Conservation (phyloP, 2,329 filamentous ascomycete genomes). For the Leptographium wingfieldii region DNA sequence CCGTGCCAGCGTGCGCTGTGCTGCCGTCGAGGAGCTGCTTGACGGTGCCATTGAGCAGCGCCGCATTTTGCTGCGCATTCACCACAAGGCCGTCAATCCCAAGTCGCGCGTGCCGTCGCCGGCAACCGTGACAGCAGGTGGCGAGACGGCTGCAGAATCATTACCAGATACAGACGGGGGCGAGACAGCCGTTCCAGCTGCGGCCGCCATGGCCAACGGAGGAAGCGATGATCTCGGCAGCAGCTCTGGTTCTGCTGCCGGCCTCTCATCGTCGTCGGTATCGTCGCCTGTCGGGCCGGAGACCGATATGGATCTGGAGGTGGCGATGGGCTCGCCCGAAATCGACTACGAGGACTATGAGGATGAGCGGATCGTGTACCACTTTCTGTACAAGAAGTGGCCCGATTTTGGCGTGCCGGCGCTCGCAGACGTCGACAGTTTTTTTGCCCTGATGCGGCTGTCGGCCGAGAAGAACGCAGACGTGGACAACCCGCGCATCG, state of each 20-base stretch:
- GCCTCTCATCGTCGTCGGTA: neutral
- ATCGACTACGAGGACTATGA: constrained; percentile 18
- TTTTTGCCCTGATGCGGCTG: constrained; percentile 57
- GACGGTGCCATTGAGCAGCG: constrained; percentile 58
- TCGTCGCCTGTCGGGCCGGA: neutral
- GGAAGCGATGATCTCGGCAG: neutral
- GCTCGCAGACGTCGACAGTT: constrained; percentile 51
- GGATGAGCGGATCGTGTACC: constrained; percentile 58
- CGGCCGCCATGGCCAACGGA: too few species aligned
- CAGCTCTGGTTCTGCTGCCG: neutral
- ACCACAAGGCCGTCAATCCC: constrained; percentile 5
- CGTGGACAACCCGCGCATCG: constrained; percentile 59
- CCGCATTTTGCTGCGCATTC: constrained; percentile 49
- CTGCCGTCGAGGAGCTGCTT: constrained; percentile 42
- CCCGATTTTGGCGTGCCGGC: constrained; percentile 79
- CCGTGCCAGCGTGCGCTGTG: constrained; percentile 55
- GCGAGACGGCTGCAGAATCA: neutral
- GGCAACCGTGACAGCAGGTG: neutral
- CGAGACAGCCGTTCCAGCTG: too few species aligned
- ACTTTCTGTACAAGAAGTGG: constrained; percentile 79
- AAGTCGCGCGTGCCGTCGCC: neutral
- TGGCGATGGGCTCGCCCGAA: neutral
- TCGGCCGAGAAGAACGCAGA: constrained; percentile 46
- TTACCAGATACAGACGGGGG: too few species aligned
- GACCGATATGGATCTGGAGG: neutral